Percentiles rank a stretch among this genome's conserved stretches.
phyloP scores from a whole-genome alignment of 352 stramenopile species.

The Phytophthora fragariaefolia region DNA sequence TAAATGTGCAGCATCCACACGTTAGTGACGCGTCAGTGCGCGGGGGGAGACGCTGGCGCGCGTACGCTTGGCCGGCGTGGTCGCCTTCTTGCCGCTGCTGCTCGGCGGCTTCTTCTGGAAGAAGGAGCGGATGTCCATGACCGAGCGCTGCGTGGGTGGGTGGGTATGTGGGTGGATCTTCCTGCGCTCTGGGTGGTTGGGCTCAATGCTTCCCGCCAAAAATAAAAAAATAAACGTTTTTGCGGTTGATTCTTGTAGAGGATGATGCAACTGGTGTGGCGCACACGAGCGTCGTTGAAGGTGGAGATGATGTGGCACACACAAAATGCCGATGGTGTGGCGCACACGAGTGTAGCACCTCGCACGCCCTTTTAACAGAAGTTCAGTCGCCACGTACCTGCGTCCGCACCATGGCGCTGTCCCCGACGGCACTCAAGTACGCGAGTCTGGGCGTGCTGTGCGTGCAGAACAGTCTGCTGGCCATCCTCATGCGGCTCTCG shows the following conservation, averaged over 20 bases:
- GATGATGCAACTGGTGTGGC: background rate
- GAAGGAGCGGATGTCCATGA: conserved; percentile 88
- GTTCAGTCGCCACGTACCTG: no score
- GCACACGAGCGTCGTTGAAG: conserved; percentile 1
- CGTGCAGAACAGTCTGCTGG: conserved; percentile 80
- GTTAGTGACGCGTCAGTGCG: background rate
- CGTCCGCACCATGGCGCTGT: conserved; percentile 33
- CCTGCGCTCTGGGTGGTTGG: no score
- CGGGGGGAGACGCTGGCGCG: background rate
- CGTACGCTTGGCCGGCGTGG: conserved; percentile 38
- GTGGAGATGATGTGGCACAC: no score
- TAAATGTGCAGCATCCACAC: conserved; percentile 8
- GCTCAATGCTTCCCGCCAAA: conserved; percentile 36
- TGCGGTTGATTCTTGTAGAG: background rate
- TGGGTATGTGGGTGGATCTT: conserved; percentile 23
- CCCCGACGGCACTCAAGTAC: conserved; percentile 71
- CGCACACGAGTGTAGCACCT: background rate
- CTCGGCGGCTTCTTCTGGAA: conserved; percentile 64
- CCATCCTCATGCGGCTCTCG: conserved; percentile 85
- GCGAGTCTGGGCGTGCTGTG: conserved; percentile 80
- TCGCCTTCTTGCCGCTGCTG: conserved; percentile 30
- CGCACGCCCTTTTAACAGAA: no score
- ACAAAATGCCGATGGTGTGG: no score
- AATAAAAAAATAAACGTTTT: no score
- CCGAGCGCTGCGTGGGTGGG: conserved; percentile 10